Conservation (phyloP, 208 protist genomes). For the Angomonas deanei region DNA sequence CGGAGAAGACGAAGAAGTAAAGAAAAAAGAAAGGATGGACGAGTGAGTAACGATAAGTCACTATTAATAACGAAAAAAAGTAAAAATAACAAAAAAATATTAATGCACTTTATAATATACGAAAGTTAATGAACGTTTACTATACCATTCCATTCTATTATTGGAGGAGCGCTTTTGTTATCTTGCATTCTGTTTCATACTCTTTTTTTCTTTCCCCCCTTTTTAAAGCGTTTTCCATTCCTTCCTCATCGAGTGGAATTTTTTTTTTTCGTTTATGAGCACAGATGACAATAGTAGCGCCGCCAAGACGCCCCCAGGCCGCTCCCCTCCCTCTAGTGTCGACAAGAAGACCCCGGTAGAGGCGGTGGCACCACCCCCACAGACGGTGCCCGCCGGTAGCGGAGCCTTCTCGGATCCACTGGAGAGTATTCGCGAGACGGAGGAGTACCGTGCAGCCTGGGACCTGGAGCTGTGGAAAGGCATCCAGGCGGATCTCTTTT, state of each 20-base stretch:
- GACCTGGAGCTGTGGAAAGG: slow-evolving; percentile 88
- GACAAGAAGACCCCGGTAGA: neutral
- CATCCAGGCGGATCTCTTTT: slow-evolving; percentile 65
- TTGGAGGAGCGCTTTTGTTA: neutral
- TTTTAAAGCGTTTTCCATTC: neutral
- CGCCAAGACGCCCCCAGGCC: neutral
- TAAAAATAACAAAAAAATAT: neutral
- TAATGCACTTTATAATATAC: neutral
- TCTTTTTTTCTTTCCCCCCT: neutral
- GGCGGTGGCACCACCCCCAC: neutral
- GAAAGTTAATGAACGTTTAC: neutral
- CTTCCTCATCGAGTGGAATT: neutral
- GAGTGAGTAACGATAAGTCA: neutral
- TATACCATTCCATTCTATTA: neutral
- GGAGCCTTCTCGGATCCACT: neutral
- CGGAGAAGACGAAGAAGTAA: slow-evolving; percentile 14
- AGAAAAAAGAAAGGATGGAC: slow-evolving; percentile 4
- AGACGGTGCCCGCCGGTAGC: neutral
- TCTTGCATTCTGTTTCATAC: neutral
- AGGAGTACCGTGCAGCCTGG: slow-evolving; percentile 82
- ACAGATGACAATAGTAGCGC: slow-evolving; percentile 1
- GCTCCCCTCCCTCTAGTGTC: neutral
- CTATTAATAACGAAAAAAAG: no score
- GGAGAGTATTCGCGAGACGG: slow-evolving; percentile 54
- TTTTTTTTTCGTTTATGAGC: slow-evolving; percentile 16